Evolutionary conservation across 345 rosid species (phyloP).

Genomic region (Gossypium mustelinum): DNA sequence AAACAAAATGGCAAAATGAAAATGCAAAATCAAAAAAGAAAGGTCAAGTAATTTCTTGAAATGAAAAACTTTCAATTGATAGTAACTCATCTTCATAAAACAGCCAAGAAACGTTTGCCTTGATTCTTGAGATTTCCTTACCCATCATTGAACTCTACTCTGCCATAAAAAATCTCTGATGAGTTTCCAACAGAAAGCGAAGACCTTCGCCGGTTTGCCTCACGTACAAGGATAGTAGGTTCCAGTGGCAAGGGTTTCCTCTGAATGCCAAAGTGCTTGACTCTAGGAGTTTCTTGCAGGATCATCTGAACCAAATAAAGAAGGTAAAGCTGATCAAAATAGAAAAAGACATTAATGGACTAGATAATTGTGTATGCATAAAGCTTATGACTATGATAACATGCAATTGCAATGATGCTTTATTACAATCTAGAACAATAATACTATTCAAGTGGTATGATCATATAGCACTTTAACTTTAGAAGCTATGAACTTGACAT

Average conservation of each 20-base stretch:
- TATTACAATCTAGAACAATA: neutral
- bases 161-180: neutral
- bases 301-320: neutral
- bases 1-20: neutral
- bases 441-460: neutral
- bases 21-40: neutral
- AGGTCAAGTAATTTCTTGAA: neutral
- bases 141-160: neutral
- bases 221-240: neutral
- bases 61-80: neutral
- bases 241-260: slow-evolving; percentile 3
- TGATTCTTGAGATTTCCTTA: slow-evolving; percentile 1
- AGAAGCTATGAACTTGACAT: neutral
- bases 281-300: neutral
- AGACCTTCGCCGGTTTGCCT: neutral
- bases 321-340: neutral
- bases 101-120: neutral
- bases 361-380: neutral
- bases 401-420: neutral
- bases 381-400: neutral
- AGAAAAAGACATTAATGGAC: neutral
- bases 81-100: neutral
- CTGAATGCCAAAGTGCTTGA: slow-evolving; percentile 2
- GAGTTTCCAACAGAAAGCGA: neutral
- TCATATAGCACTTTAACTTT: neutral